A percentile compares a stretch with the other conserved stretches of the same genome.
These are phyloP conservation scores for Xylariaceae sp. DNA, from an alignment of 2,329 filamentous ascomycete genomes.

Conservation along the genomic window DNA sequence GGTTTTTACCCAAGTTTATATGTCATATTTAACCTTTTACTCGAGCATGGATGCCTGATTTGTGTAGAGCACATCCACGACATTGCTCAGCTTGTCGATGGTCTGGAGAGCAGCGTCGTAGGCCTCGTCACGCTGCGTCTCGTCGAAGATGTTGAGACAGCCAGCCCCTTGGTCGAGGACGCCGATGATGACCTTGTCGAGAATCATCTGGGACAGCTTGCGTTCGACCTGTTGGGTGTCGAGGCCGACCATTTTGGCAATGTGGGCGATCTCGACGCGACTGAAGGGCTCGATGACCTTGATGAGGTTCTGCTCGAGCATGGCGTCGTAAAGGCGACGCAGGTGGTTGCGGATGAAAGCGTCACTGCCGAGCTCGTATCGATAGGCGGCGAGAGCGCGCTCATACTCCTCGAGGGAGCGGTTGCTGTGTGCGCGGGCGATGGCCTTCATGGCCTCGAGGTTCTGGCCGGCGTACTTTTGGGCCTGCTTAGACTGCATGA, in stretches of 20 bases:
- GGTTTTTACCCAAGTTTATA: no score
- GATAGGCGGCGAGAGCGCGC: constrained; percentile 81
- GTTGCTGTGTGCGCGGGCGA: constrained; percentile 91
- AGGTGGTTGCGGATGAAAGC: constrained; percentile 97
- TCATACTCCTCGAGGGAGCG: constrained; percentile 97
- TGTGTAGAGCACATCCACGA: constrained; percentile 95
- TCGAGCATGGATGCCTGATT: constrained; percentile 96
- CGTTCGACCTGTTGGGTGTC: constrained; percentile 96
- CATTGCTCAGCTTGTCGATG: constrained; percentile 93
- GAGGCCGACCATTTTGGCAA: constrained; percentile 95
- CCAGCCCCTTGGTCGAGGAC: constrained; percentile 97
- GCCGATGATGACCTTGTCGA: constrained; percentile 97
- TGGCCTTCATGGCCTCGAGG: constrained; percentile 98
- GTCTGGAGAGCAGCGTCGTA: constrained; percentile 94
- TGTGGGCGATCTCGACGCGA: constrained; percentile 91
- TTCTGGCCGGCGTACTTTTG: constrained; percentile 94
- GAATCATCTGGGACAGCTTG: constrained; percentile 98
- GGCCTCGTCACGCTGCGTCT: constrained; percentile 85
- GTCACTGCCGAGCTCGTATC: constrained; percentile 90
- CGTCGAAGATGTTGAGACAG: constrained; percentile 94
- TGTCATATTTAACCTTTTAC: constrained; percentile 40
- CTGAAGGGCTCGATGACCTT: constrained; percentile 99
- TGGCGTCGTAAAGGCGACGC: constrained; percentile 91
- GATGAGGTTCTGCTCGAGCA: constrained; percentile 99
- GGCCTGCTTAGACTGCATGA: constrained; percentile 95